A percentile compares a stretch with the other conserved stretches of the same genome.
These are phyloP conservation scores for Plasmodium yoelii DNA, from an alignment of 169 alveolate genomes.

Conservation along the genomic window DNA sequence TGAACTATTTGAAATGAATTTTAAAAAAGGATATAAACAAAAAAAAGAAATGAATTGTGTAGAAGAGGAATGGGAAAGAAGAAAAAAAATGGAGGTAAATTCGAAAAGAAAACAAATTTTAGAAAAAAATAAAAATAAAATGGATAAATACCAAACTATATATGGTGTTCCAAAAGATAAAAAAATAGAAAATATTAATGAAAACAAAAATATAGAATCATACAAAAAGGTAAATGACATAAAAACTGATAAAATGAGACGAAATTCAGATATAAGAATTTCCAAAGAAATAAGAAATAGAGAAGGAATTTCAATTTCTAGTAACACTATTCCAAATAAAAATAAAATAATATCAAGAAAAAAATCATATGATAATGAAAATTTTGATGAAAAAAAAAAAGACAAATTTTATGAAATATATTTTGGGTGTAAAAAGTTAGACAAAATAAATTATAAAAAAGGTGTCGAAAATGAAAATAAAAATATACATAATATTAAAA, in stretches of 20 bases:
- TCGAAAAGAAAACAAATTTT: not conserved
- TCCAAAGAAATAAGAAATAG: not conserved
- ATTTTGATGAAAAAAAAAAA: conserved; percentile 8
- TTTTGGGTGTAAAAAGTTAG: not conserved
- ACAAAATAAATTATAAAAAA: too few relatives aligned
- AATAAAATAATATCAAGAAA: not conserved
- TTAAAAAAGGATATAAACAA: not conserved
- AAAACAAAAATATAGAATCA: not conserved
- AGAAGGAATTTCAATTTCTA: not conserved
- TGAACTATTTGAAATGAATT: not conserved
- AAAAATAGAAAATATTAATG: not conserved
- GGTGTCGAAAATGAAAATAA: too few relatives aligned
- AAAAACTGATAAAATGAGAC: not conserved
- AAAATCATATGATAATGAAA: not conserved
- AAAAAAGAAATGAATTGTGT: not conserved
- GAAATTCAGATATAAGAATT: too few relatives aligned
- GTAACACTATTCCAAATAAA: not conserved
- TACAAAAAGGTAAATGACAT: not conserved
- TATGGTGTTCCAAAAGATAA: not conserved
- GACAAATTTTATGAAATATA: conserved; percentile 24
- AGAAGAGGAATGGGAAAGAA: not conserved
- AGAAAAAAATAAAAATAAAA: conserved; percentile 5
- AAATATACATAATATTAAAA: too few relatives aligned
- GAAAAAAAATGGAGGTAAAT: not conserved
- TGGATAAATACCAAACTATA: not conserved